Conservation (phyloP, 1,284 basidiomycete species). For the Ustilago esculenta region DNA sequence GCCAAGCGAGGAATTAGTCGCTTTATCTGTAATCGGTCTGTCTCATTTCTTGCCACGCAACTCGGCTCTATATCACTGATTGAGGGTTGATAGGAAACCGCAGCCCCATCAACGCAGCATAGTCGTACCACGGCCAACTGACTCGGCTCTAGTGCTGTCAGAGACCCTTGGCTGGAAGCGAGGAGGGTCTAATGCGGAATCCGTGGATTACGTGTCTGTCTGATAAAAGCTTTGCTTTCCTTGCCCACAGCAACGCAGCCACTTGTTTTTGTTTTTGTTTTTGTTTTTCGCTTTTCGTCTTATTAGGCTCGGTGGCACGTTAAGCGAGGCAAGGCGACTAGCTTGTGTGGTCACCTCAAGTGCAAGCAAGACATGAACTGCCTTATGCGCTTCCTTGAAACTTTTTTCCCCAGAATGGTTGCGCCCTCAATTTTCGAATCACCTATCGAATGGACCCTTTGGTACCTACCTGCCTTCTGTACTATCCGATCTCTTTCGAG, state of each 20-base stretch:
- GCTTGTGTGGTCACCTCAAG: too few relatives aligned
- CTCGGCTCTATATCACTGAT: neutral
- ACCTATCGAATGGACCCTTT: too few relatives aligned
- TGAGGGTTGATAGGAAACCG: neutral
- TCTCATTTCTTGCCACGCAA: neutral
- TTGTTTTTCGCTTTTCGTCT: too few relatives aligned
- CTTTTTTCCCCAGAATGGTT: too few relatives aligned
- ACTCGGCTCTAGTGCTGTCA: too few relatives aligned
- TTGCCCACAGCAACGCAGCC: slow-evolving; percentile 3
- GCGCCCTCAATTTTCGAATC: too few relatives aligned
- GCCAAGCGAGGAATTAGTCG: neutral
- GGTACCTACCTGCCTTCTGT: too few relatives aligned
- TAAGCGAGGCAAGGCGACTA: slow-evolving; percentile 10
- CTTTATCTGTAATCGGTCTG: neutral
- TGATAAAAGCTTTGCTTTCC: slow-evolving; percentile 3
- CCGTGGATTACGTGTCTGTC: neutral
- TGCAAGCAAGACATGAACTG: neutral
- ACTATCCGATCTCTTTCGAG: too few relatives aligned
- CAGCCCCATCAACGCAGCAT: slow-evolving; percentile 1
- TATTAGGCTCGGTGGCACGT: neutral
- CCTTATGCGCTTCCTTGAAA: neutral
- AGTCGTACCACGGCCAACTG: neutral
- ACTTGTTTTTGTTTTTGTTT: neutral
- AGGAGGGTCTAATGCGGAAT: too few relatives aligned
- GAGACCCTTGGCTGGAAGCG: neutral